Conservation (phyloP, 2,329 filamentous ascomycete species). For the Apiospora sp. region DNA sequence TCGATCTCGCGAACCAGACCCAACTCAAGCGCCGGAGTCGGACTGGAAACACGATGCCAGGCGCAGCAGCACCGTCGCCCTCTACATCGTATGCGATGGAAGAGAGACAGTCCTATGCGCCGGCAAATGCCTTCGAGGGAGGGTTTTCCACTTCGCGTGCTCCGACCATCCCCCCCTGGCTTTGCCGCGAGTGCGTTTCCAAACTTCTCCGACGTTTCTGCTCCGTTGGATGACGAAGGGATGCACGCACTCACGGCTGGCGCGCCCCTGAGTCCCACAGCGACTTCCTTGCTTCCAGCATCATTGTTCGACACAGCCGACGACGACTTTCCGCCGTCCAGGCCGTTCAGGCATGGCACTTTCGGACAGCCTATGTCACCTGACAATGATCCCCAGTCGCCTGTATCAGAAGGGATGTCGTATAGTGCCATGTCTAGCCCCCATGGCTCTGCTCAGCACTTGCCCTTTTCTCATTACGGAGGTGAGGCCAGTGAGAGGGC, state of each 20-base stretch:
- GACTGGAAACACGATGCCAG: conserved; percentile 56
- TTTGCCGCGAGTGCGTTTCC: conserved; percentile 64
- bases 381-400: conserved; percentile 64
- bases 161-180: conserved; percentile 52
- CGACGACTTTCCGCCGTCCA: conserved; percentile 58
- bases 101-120: conserved; percentile 50
- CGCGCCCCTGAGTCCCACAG: conserved; percentile 80
- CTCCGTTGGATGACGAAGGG: conserved; percentile 66
- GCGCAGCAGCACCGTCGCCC: conserved; percentile 50
- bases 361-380: conserved; percentile 46
- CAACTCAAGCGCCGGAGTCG: conserved; percentile 58
- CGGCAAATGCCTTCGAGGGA: conserved; percentile 50
- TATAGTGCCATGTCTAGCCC: conserved; percentile 68
- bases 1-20: conserved; percentile 50
- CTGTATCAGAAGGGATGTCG: conserved; percentile 65
- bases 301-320: conserved; percentile 67
- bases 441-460: conserved; percentile 65
- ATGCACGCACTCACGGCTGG: conserved; percentile 67
- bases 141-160: conserved; percentile 51
- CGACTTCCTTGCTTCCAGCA: conserved; percentile 76
- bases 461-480: conserved; percentile 60
- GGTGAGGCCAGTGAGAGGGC: conserved; percentile 55
- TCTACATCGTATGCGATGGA: conserved; percentile 49
- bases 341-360: conserved; percentile 43
- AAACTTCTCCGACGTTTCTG: conserved; percentile 53